Conservation (phyloP, 352 stramenopile species). For the Elongisporangium anandrum region DNA sequence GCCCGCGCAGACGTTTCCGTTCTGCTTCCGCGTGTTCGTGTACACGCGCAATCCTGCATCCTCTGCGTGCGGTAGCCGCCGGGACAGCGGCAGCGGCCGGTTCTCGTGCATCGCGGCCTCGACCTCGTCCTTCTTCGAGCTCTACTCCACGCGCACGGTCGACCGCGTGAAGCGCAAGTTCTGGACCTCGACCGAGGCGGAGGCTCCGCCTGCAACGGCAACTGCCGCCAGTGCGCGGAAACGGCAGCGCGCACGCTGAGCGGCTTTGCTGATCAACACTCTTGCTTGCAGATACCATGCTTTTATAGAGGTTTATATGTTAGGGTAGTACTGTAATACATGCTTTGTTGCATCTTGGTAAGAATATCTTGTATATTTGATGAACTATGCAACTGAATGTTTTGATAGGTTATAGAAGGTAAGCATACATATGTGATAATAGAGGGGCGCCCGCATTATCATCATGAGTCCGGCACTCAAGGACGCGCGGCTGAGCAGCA, state of each 20-base stretch:
- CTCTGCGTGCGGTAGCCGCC: slow-evolving; percentile 1
- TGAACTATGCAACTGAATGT: neutral
- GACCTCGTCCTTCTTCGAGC: slow-evolving; percentile 76
- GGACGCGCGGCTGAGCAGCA: slow-evolving; percentile 36
- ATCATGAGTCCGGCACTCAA: neutral
- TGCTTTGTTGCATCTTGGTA: too few species aligned
- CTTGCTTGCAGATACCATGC: neutral
- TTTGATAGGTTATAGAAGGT: neutral
- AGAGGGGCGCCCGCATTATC: neutral
- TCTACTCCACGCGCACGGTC: slow-evolving; percentile 82
- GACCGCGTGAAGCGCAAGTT: slow-evolving; percentile 80
- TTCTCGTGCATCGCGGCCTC: slow-evolving; percentile 56
- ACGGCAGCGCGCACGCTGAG: neutral
- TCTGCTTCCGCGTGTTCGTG: slow-evolving; percentile 82
- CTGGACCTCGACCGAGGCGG: slow-evolving; percentile 18
- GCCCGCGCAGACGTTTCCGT: slow-evolving; percentile 81
- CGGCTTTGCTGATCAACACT: neutral
- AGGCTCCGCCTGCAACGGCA: neutral
- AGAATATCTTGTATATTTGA: too few species aligned
- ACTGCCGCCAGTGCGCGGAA: neutral
- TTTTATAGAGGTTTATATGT: neutral
- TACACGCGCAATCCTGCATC: slow-evolving; percentile 24
- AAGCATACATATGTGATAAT: neutral
- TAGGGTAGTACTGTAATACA: neutral
- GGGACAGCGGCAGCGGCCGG: neutral